Evolutionary conservation across 148 eudicot species (phyloP).

Genomic region (Rhododendron molle): DNA sequence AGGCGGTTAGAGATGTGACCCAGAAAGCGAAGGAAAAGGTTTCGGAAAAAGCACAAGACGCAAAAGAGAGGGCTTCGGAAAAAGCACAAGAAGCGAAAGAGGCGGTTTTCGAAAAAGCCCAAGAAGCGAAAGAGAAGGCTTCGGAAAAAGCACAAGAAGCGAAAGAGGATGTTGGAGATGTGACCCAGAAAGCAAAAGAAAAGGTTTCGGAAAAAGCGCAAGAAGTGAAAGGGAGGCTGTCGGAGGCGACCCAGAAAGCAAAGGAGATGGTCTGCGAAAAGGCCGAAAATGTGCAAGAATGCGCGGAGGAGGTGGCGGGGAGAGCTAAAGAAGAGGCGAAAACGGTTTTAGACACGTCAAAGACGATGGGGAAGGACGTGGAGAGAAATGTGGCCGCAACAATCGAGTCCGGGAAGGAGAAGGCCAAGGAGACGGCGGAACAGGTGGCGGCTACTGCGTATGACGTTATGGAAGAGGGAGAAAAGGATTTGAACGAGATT

Average conservation of each 20-base stretch:
- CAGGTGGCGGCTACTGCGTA: conserved; percentile 4
- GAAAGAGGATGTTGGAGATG: neutral
- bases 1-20: neutral
- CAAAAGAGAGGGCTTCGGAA: neutral
- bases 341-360: too few relatives aligned
- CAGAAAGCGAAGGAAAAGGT: neutral
- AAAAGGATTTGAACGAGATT: conserved; percentile 32
- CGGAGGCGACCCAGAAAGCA: too few relatives aligned
- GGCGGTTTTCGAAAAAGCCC: neutral
- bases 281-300: neutral
- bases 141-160: neutral
- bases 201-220: neutral
- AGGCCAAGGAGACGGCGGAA: conserved; percentile 20
- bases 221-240: neutral
- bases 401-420: neutral
- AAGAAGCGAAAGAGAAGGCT: neutral
- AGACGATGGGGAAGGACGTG: conserved; percentile 13
- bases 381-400: neutral
- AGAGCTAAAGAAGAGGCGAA: neutral
- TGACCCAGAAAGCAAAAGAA: neutral
- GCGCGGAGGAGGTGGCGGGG: neutral
- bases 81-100: neutral
- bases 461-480: conserved; percentile 18
- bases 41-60: neutral
- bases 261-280: neutral